Percentiles rank a stretch among this genome's conserved stretches.
phyloP scores from a whole-genome alignment of 768 basidiomycete genomes.

The Ramaria sp. region DNA sequence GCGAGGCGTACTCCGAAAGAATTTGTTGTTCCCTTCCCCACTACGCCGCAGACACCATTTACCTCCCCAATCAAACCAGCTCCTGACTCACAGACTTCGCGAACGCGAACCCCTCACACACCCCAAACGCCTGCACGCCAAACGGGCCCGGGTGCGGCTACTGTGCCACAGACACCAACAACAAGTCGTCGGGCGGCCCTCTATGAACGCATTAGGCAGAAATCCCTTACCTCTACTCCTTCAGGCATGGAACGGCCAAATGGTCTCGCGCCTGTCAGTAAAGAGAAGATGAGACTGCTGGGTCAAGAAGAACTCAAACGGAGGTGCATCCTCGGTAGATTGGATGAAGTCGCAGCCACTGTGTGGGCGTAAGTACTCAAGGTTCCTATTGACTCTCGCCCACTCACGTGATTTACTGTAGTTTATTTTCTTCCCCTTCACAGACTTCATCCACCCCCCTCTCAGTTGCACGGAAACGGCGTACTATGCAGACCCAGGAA shows the following conservation, averaged over 20 bases:
- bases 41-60: slow-evolving; percentile 18
- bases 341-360: slow-evolving; percentile 76
- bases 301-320: slow-evolving; percentile 71
- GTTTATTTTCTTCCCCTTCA: slow-evolving; percentile 63
- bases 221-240: slow-evolving; percentile 58
- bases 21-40: slow-evolving; percentile 42
- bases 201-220: slow-evolving; percentile 70
- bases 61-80: not conserved
- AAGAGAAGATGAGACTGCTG: slow-evolving; percentile 58
- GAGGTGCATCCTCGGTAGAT: slow-evolving; percentile 65
- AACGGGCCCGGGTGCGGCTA: slow-evolving; percentile 40
- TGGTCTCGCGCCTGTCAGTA: slow-evolving; percentile 29
- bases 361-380: slow-evolving; percentile 66
- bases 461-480: slow-evolving; percentile 55
- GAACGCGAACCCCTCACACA: slow-evolving; percentile 32
- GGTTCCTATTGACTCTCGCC: not conserved
- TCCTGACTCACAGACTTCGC: slow-evolving; percentile 16
- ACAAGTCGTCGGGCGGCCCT: slow-evolving; percentile 64
- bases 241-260: slow-evolving; percentile 36
- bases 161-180: slow-evolving; percentile 57
- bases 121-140: slow-evolving; percentile 60
- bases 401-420: slow-evolving; percentile 17
- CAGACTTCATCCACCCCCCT: slow-evolving; percentile 34
- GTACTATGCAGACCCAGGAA: slow-evolving; percentile 55
- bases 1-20: slow-evolving; percentile 24